phyloP scores from a whole-genome alignment of 2,329 filamentous ascomycete genomes.

The Cordyceps javanica region DNA sequence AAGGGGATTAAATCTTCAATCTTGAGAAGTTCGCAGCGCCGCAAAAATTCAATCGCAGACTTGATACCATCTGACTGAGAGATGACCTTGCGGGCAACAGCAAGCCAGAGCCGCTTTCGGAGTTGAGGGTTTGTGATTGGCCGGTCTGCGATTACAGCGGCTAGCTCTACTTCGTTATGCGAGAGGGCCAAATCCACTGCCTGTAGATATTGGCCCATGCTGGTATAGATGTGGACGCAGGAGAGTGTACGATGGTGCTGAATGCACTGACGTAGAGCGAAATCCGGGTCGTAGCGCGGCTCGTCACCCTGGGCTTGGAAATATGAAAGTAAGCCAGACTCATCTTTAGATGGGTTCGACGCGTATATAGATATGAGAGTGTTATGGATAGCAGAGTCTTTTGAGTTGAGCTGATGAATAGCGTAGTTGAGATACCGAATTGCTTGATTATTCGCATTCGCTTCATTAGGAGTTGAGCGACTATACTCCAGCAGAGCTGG shows the following conservation, averaged over 20 bases:
- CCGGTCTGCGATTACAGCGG: slow-evolving; percentile 80
- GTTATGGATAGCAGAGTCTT: slow-evolving; percentile 87
- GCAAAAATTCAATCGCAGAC: slow-evolving; percentile 86
- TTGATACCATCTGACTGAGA: slow-evolving; percentile 82
- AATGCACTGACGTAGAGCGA: slow-evolving; percentile 91
- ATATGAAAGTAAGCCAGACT: slow-evolving; percentile 80
- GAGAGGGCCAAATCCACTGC: slow-evolving; percentile 89
- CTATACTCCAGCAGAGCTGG: slow-evolving; percentile 94
- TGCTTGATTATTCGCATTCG: slow-evolving; percentile 77
- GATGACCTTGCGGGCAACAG: slow-evolving; percentile 92
- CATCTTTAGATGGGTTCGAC: slow-evolving; percentile 74
- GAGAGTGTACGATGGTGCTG: slow-evolving; percentile 88
- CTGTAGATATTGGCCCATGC: slow-evolving; percentile 90
- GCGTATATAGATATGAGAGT: slow-evolving; percentile 95
- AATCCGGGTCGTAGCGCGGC: slow-evolving; percentile 87
- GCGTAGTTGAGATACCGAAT: slow-evolving; percentile 89
- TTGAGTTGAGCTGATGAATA: slow-evolving; percentile 76
- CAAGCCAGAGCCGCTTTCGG: slow-evolving; percentile 91
- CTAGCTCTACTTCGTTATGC: slow-evolving; percentile 83
- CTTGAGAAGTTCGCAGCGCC: slow-evolving; percentile 81
- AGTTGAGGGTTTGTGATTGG: slow-evolving; percentile 72
- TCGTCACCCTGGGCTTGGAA: slow-evolving; percentile 85
- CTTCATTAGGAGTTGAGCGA: slow-evolving; percentile 58
- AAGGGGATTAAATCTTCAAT: slow-evolving; percentile 98
- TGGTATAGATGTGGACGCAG: slow-evolving; percentile 94